phyloP scores from a whole-genome alignment of 768 basidiomycete species.

The Mycena belliarum region DNA sequence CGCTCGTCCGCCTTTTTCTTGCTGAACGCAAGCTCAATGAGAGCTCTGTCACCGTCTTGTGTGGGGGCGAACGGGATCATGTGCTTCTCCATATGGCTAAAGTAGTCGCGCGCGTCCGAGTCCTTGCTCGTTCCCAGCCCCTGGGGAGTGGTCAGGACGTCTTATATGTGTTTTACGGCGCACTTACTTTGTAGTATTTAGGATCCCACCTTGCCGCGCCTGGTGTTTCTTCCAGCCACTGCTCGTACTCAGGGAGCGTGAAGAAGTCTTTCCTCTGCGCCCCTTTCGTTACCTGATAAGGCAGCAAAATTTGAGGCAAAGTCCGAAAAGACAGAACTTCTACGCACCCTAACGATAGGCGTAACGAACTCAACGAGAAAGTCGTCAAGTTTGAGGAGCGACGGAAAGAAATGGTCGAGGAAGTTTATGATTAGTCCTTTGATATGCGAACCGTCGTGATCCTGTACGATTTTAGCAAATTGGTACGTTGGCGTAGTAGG shows the following conservation, averaged over 20 bases:
- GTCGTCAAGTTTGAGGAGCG: slow-evolving; percentile 83
- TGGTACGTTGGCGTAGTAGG: background rate
- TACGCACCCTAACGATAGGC: slow-evolving; percentile 88
- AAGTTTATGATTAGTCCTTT: slow-evolving; percentile 99
- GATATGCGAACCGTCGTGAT: slow-evolving; percentile 99
- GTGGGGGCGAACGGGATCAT: slow-evolving; percentile 89
- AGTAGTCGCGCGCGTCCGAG: slow-evolving; percentile 89
- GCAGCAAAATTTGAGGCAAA: background rate
- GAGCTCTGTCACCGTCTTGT: slow-evolving; percentile 77
- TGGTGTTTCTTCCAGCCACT: slow-evolving; percentile 81
- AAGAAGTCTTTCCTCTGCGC: slow-evolving; percentile 85
- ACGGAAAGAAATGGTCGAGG: slow-evolving; percentile 95
- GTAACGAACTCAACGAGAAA: slow-evolving; percentile 99
- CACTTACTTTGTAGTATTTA: slow-evolving; percentile 96
- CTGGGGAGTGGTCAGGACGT: slow-evolving; percentile 39
- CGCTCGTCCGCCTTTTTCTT: slow-evolving; percentile 99
- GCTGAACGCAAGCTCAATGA: slow-evolving; percentile 98
- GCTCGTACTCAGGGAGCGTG: slow-evolving; percentile 95
- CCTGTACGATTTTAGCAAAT: slow-evolving; percentile 47
- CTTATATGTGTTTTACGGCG: background rate
- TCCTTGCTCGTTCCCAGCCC: slow-evolving; percentile 95
- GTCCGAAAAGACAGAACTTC: background rate
- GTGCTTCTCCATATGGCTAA: slow-evolving; percentile 88
- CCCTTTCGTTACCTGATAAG: slow-evolving; percentile 69
- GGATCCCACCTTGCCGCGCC: slow-evolving; percentile 81